phyloP scores from a whole-genome alignment of 2,329 filamentous ascomycete species.

The Calonectria montana region DNA sequence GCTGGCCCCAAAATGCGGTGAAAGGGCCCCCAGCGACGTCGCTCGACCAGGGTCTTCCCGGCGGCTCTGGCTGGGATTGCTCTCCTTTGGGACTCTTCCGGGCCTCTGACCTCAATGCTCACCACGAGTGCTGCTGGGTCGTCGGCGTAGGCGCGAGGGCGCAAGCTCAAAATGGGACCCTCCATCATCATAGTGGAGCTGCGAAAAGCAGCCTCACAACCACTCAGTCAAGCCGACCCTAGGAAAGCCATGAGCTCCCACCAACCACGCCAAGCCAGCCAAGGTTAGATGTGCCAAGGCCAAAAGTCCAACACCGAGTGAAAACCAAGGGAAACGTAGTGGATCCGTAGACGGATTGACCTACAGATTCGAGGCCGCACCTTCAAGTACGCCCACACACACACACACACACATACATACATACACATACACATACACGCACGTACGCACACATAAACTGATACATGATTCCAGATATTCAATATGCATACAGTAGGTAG shows the following conservation, averaged over 20 bases:
- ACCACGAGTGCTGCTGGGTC: constrained; percentile 21
- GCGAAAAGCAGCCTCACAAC: constrained; percentile 22
- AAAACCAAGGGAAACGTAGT: constrained; percentile 26
- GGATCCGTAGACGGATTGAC: background rate
- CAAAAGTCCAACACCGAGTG: constrained; percentile 24
- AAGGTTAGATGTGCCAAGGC: constrained; percentile 35
- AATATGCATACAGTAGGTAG: background rate
- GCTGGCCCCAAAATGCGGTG: constrained; percentile 44
- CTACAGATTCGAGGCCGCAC: background rate
- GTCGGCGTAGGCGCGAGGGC: constrained; percentile 33
- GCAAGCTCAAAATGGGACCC: constrained; percentile 22
- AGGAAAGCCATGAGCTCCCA: constrained; percentile 18
- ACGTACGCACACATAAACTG: background rate
- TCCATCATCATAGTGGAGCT: constrained; percentile 23
- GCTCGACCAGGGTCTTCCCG: constrained; percentile 39
- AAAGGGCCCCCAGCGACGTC: constrained; percentile 38
- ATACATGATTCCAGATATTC: too few relatives aligned
- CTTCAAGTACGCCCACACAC: background rate
- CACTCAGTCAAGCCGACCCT: constrained; percentile 9
- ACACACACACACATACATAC: background rate
- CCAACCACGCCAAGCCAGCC: constrained; percentile 27
- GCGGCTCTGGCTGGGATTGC: constrained; percentile 22
- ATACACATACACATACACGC: background rate
- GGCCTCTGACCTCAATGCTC: constrained; percentile 12
- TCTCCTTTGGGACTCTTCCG: constrained; percentile 15